These are phyloP conservation scores for Diaporthe capsici DNA, from an alignment of 2,329 filamentous ascomycete species.

Conservation along the genomic window DNA sequence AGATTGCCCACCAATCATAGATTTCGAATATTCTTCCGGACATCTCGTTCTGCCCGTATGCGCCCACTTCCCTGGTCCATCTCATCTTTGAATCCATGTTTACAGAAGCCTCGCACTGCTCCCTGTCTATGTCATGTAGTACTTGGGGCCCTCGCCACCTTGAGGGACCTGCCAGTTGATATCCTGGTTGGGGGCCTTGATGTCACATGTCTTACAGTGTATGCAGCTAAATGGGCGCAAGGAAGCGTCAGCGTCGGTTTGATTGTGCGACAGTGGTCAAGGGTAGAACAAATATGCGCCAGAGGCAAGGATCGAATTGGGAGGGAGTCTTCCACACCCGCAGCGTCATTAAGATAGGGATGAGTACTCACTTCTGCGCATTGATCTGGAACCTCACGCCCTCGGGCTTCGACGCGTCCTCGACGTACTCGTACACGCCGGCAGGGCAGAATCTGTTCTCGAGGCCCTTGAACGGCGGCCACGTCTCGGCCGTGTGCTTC, in stretches of 20 bases:
- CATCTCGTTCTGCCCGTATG: neutral
- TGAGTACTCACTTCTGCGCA: constrained; percentile 85
- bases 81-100: neutral
- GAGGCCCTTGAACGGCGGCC: constrained; percentile 89
- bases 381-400: constrained; percentile 99
- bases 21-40: neutral
- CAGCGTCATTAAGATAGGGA: neutral
- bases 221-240: constrained; percentile 80
- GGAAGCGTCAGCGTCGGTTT: constrained; percentile 47
- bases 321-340: neutral
- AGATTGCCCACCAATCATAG: neutral
- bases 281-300: neutral
- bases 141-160: constrained; percentile 84
- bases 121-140: constrained; percentile 72
- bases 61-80: neutral
- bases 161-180: constrained; percentile 98
- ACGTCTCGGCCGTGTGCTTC: constrained; percentile 85
- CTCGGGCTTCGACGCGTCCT: constrained; percentile 87
- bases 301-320: neutral
- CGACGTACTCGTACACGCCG: constrained; percentile 97
- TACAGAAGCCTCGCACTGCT: neutral
- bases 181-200: constrained; percentile 96
- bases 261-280: neutral
- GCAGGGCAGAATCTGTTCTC: constrained; percentile 98
- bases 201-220: constrained; percentile 99